Evolutionary conservation across 2,329 filamentous ascomycete species (phyloP), one percentile per base, ranked within the genome.

Genomic region (Trichoderma sp.): DNA sequence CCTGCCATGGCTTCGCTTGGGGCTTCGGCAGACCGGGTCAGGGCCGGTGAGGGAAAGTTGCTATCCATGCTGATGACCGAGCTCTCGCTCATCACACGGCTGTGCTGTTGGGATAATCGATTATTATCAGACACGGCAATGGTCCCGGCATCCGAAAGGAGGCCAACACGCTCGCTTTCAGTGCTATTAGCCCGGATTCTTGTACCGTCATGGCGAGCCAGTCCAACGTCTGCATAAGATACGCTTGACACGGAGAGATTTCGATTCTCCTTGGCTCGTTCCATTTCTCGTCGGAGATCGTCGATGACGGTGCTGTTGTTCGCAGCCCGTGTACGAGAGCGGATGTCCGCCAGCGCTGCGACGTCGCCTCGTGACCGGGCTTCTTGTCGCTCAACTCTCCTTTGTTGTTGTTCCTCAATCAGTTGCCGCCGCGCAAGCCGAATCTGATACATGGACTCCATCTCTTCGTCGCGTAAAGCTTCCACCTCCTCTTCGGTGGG

Each of bases 401-500:
- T 84, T 72, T 91, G 89, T 73, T 96, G 92, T 5, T 93, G 89
- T 71, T 96, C 93, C 5, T 88, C 88, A 49, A 91, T 85, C 77
- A 96, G 91, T 68, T 88, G 85, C 63, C 94, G 88, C 66, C 96
- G 88, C 21, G 92, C 89, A 14, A 92, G 77, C 14, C 96, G 90
- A 70, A 98, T 95, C 78, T 97, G 93, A 78, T 97, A 98, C 52
- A 98, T 81, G 0, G 92, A 88, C 71, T 96, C 92, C 96, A 98
- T 98, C 79, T 97, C 93, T 33, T 93, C 88, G 72, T 98, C 94
- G 14, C 96, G 87, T 65, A 93, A 83, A 2, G 82, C 81, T 77
- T 97, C 93, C 72, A 96, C 89, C 66, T 94, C 91, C 63, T 97
- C 92, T 10, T 84, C 86, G 0, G 91, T 93, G 0, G 94, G 94